Evolutionary conservation across 192 early-diverging fungal genomes (phyloP).

Genomic region (Entophlyctis luteolus): DNA sequence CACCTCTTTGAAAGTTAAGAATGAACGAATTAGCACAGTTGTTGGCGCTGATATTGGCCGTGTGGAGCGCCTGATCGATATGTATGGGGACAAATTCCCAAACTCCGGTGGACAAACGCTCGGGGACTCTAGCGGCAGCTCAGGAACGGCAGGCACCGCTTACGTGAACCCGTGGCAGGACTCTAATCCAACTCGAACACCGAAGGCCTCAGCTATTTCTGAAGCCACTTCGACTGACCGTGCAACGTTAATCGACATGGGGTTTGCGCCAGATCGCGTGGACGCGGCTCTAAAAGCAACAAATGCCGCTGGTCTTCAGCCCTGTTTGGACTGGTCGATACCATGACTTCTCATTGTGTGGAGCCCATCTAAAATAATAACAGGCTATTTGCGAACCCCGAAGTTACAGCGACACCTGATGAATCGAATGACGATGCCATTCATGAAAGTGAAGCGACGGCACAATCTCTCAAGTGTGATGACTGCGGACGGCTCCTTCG

Average conservation of each 20-base stretch:
- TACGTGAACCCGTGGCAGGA: conserved; percentile 18
- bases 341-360: background rate
- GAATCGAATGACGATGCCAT: conserved; percentile 8
- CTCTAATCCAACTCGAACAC: background rate
- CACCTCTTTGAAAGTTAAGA: no score
- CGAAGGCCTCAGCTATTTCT: background rate
- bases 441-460: conserved; percentile 60
- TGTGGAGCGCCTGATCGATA: conserved; percentile 33
- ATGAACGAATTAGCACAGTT: no score
- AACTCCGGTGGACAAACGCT: background rate
- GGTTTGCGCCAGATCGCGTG: conserved; percentile 63
- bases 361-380: no score
- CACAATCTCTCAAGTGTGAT: conserved; percentile 74
- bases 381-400: conserved; percentile 67
- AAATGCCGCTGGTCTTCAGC: conserved; percentile 71
- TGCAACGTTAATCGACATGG: conserved; percentile 55
- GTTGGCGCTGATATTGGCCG: conserved; percentile 22
- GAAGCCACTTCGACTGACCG: background rate
- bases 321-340: conserved; percentile 79
- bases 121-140: background rate
- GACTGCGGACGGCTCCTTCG: conserved; percentile 77
- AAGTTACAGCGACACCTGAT: background rate
- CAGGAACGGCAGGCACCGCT: background rate
- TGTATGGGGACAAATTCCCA: background rate
- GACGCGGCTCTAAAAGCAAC: conserved; percentile 66